A percentile compares a stretch with the other conserved stretches of the same genome.
These are phyloP conservation scores for Podospora australis DNA, from an alignment of 495 filamentous ascomycete species.

Conservation along the genomic window DNA sequence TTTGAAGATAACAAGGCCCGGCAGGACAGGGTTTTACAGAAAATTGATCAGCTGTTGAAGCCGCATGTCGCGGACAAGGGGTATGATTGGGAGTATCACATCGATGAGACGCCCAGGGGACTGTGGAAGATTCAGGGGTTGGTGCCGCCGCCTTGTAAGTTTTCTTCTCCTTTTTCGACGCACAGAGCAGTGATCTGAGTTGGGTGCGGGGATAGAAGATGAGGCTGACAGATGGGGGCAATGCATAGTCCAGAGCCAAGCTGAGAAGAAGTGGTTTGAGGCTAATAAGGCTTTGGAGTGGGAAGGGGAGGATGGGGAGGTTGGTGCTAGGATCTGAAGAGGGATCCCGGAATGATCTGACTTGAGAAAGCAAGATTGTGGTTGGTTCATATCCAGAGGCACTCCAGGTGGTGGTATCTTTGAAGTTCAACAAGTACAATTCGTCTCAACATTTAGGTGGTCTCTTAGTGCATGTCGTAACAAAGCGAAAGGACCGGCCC, in stretches of 20 bases:
- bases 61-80: slow-evolving; percentile 31
- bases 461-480: too few relatives aligned
- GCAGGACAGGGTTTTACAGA: not conserved
- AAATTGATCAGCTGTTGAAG: slow-evolving; percentile 17
- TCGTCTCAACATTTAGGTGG: too few relatives aligned
- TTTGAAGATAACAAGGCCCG: slow-evolving; percentile 1
- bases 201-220: too few relatives aligned
- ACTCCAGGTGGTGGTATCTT: too few relatives aligned
- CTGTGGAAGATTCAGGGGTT: not conserved
- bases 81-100: slow-evolving; percentile 34
- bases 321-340: too few relatives aligned
- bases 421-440: too few relatives aligned
- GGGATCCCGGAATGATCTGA: too few relatives aligned
- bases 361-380: too few relatives aligned
- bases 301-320: not conserved
- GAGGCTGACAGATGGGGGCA: not conserved
- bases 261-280: not conserved
- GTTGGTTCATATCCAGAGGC: too few relatives aligned
- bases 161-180: not conserved
- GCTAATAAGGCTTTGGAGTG: not conserved
- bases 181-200: too few relatives aligned
- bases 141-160: not conserved
- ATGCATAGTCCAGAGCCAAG: not conserved
- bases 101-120: slow-evolving; percentile 19
- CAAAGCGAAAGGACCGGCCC: too few relatives aligned